Evolutionary conservation across 2,329 filamentous ascomycete species (phyloP), one percentile per base, ranked within the genome.

Genomic region (Talaromyces sp.): DNA sequence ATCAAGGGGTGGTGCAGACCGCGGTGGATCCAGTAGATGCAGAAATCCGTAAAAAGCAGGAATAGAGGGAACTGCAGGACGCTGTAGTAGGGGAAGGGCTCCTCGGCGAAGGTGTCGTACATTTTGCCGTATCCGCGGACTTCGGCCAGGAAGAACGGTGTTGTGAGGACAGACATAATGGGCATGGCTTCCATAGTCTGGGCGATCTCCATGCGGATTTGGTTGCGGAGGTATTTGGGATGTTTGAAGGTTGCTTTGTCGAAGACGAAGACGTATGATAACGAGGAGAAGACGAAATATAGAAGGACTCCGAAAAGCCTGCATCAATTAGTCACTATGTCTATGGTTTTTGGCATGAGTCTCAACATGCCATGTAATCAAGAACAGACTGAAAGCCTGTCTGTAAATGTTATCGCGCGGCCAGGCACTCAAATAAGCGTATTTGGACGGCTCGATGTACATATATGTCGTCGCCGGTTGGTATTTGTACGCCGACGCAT

Each of bases 201-300:
- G 69, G 83, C 82, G 73, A 98, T 97, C 78, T 98, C 94, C 72
- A 93, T 86, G 66, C 84, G 83, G 69, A 97, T 89, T 78, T 97
- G 94, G 80, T 97, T 94, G 81, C 95, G 96, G 74, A 97, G 89
- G 79, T 94, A 98, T 75, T 95, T 95, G 57, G 94, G 94, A 77
- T 98, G 94, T 61, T 92, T 83, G 79, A 94, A 88, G 52, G 91
- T 95, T 49, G 87, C 86, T 79, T 97, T 95, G 80, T 97, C 93
- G 81, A 97, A 97, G 74, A 97, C 84, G 80, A 97, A 90, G 73
- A 89, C 73, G 80, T 96, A 98, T 16, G 93, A 97, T 19, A 96
- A 83, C 6, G 89, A 85, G 3, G 93, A 91, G 75, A 92, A 92
- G 69, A 91, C 72, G 77, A 94, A 97, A 84, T 97, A 98, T 64